Percentiles rank a stretch among this genome's conserved stretches.
These are phyloP conservation scores for Hericium coralloides DNA, from an alignment of 768 basidiomycete species.

Conservation along the genomic window DNA sequence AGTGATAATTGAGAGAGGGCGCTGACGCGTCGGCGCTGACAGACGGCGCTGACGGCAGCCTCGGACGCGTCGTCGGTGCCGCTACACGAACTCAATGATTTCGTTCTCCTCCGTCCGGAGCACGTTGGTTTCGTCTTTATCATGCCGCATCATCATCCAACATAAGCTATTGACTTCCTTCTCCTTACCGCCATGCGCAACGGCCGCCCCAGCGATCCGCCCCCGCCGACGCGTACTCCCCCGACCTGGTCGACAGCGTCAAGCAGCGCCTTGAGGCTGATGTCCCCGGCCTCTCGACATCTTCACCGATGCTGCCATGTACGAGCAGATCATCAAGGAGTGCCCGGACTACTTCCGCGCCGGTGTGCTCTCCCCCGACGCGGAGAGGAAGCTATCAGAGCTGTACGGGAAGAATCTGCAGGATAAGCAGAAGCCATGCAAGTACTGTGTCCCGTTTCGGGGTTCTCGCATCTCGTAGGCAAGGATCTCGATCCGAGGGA, in stretches of 20 bases:
- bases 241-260: not conserved
- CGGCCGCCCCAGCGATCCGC: not conserved
- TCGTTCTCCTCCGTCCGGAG: no score
- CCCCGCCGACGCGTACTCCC: not conserved
- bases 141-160: no score
- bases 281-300: constrained; percentile 25
- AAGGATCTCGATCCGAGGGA: constrained; percentile 30
- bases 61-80: no score
- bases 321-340: constrained; percentile 25
- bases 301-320: constrained; percentile 31
- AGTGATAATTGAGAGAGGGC: no score
- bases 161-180: not conserved
- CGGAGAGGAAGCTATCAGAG: constrained; percentile 1
- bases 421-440: not conserved
- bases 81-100: no score
- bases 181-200: not conserved
- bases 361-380: not conserved
- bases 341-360: not conserved
- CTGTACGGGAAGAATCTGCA: not conserved
- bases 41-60: no score
- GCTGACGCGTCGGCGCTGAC: no score
- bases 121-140: no score
- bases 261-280: not conserved
- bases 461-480: constrained; percentile 36
- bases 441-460: constrained; percentile 17